Percentiles rank a stretch among this genome's conserved stretches.
Conservation (phyloP, 345 rosid genomes). For the Melaleuca alternifolia region DNA sequence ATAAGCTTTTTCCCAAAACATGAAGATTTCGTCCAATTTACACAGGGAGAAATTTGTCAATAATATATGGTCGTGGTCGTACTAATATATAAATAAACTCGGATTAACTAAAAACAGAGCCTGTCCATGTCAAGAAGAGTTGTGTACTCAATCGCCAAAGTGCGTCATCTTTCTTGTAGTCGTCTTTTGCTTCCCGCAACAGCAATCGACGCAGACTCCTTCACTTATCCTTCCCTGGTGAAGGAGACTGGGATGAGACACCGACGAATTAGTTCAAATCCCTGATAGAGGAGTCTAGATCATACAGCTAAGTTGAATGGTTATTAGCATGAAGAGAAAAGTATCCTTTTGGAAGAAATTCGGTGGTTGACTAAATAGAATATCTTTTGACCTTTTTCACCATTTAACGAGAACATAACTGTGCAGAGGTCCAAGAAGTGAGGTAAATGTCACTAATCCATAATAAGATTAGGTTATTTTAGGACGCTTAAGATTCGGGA, state of each 20-base stretch:
- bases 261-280: not conserved
- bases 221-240: not conserved
- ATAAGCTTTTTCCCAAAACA: not conserved
- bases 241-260: not conserved
- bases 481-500: not conserved
- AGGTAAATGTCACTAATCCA: not conserved
- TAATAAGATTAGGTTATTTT: not conserved
- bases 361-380: not conserved
- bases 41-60: not conserved
- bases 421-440: not conserved
- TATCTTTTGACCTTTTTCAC: not conserved
- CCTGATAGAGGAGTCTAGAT: not conserved
- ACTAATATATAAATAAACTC: not conserved
- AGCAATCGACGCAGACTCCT: not conserved
- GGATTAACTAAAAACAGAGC: not conserved
- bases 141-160: conserved; percentile 14
- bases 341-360: not conserved
- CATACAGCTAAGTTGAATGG: not conserved
- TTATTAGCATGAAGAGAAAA: not conserved
- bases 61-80: not conserved
- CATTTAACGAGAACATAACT: not conserved
- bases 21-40: not conserved
- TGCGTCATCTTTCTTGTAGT: conserved; percentile 1
- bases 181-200: not conserved
- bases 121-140: conserved; percentile 12